A percentile compares a stretch with the other conserved stretches of the same genome.
phyloP scores from a whole-genome alignment of 345 rosid species.

The Hibiscus trionum region DNA sequence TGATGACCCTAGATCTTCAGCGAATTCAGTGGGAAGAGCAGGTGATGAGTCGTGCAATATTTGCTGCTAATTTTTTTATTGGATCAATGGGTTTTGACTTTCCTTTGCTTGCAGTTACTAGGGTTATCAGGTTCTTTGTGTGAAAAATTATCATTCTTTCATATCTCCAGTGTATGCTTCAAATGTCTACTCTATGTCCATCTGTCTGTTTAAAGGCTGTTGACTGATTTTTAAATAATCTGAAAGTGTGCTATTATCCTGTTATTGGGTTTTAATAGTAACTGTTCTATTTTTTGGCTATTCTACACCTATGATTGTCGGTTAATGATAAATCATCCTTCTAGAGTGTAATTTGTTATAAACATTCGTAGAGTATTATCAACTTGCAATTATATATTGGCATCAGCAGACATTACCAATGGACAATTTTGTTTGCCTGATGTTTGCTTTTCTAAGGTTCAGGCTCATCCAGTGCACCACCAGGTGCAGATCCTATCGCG shows the following conservation, averaged over 20 bases:
- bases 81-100: background rate
- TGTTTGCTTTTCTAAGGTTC: background rate
- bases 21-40: slow-evolving; percentile 37
- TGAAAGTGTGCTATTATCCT: background rate
- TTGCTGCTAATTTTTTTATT: background rate
- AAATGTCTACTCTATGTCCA: background rate
- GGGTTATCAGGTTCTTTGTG: background rate
- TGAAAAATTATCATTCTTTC: background rate
- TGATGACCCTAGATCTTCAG: slow-evolving; percentile 43
- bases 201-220: background rate
- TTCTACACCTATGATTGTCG: background rate
- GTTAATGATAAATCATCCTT: background rate
- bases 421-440: background rate
- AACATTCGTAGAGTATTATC: background rate
- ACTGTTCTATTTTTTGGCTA: background rate
- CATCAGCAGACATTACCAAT: background rate
- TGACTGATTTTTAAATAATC: background rate
- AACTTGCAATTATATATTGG: background rate
- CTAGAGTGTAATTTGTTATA: background rate
- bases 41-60: slow-evolving; percentile 24
- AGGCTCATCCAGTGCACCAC: slow-evolving; percentile 33
- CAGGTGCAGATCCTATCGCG: slow-evolving; percentile 74
- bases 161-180: background rate
- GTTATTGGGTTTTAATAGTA: background rate
- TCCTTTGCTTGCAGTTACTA: background rate